These are phyloP conservation scores for Fusarium chlamydosporum DNA, from an alignment of 2,329 filamentous ascomycete species.

Conservation along the genomic window DNA sequence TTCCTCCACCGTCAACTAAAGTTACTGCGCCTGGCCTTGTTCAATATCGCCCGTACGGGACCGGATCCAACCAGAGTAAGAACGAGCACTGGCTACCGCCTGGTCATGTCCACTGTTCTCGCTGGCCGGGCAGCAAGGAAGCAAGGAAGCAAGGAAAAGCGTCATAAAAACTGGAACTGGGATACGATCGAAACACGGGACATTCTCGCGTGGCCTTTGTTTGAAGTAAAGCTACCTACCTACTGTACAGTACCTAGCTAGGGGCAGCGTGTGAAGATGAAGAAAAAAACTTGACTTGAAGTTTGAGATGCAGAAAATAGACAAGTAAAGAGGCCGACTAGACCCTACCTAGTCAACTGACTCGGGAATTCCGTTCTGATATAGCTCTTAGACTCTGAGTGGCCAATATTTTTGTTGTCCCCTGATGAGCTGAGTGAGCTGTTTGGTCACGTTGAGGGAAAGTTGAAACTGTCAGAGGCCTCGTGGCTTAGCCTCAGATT, in stretches of 20 bases:
- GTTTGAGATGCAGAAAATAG: not conserved
- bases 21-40: conserved; percentile 30
- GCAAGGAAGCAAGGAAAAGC: conserved; percentile 18
- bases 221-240: conserved; percentile 20
- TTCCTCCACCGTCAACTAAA: conserved; percentile 42
- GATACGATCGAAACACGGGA: conserved; percentile 39
- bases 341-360: not conserved
- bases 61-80: conserved; percentile 7
- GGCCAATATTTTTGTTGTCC: not conserved
- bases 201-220: conserved; percentile 45
- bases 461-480: conserved; percentile 22
- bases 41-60: conserved; percentile 8
- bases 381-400: not conserved
- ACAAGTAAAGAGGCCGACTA: not conserved
- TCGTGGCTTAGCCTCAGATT: conserved; percentile 32
- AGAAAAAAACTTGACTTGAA: not conserved
- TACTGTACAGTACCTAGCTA: too few relatives aligned
- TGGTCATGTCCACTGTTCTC: conserved; percentile 29
- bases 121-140: conserved; percentile 38
- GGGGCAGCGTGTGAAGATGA: not conserved
- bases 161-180: conserved; percentile 28
- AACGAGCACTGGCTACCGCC: conserved; percentile 35
- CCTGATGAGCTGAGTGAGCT: conserved; percentile 7
- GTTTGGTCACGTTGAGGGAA: conserved; percentile 19
- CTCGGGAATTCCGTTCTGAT: not conserved